Evolutionary conservation across 208 protist species (phyloP), one percentile per base, ranked within the genome.

Genomic region (Acanthamoeba royreba): DNA sequence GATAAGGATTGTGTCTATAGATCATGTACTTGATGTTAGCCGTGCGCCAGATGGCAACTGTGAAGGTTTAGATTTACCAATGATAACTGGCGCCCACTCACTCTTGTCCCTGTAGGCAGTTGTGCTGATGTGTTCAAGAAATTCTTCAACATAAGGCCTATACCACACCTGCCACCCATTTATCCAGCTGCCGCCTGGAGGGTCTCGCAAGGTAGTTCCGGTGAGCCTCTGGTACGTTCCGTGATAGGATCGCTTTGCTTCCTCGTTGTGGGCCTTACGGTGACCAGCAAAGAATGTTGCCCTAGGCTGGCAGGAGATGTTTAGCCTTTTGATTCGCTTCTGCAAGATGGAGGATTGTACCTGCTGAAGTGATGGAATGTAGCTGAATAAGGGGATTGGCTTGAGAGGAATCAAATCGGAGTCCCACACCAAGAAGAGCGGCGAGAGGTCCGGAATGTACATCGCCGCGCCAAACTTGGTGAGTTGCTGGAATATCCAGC

Each of bases 141-240:
- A 17, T 17, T 85, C 74, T 2, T 11, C 22, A 8, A 85, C 74
- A 45, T 85, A 85, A 42, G 74, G 74, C 25, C 43, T 40, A 33
- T 85, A 85, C 74, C 74, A 85, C 74, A 85, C 74, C 74, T 85
- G 74, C 74, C 74, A 85, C n/a, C 74, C 74, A 45, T 55, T 55
- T 0, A 85, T 38, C 74, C 74, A 85, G 74, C 74, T 85, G 25
- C 74, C 74, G 74, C 43, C 43, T 19, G 74, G 74, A 19, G 74
- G 74, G n/a, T 85, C 74, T 40, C 46, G 17, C 43, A 85, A 45
- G 11, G 4, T 25, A 40, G 35, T 40, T 5, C 74, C 74, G 42
- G 74, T 85, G 43, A 85, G 74, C 42, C 19, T 28, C 43, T 85
- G 28, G 74, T 85, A 85, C 74, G 53, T 85, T 40, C 35, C 25